These are phyloP conservation scores for Lactifluus pinguis DNA, from an alignment of 768 basidiomycete genomes.

Conservation along the genomic window DNA sequence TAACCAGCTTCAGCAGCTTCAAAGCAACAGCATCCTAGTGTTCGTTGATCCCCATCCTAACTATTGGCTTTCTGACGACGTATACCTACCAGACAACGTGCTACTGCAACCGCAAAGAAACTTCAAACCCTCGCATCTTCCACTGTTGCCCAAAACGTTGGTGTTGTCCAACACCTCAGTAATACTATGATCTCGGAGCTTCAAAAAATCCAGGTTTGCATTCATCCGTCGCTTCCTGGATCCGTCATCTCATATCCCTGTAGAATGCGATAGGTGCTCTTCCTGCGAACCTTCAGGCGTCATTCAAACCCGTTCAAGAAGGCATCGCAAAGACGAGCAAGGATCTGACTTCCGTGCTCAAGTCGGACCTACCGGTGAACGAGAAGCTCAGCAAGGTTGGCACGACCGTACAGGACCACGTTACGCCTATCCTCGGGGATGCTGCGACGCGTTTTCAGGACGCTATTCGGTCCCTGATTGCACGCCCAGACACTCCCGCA, in stretches of 20 bases:
- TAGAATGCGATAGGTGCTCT: slow-evolving; percentile 48
- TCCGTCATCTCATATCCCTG: neutral
- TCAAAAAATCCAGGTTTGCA: slow-evolving; percentile 41
- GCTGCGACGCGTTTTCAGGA: slow-evolving; percentile 26
- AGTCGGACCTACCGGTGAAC: slow-evolving; percentile 46
- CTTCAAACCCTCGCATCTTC: slow-evolving; percentile 53
- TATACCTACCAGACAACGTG: slow-evolving; percentile 44
- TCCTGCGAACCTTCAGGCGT: slow-evolving; percentile 44
- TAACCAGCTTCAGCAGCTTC: slow-evolving; percentile 64
- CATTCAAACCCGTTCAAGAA: slow-evolving; percentile 49
- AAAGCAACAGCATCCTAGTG: slow-evolving; percentile 56
- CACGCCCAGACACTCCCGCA: slow-evolving; percentile 19
- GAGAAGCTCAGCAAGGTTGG: slow-evolving; percentile 54
- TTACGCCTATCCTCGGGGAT: slow-evolving; percentile 51
- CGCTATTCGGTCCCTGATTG: slow-evolving; percentile 22
- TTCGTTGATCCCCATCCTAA: slow-evolving; percentile 29
- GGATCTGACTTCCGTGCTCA: slow-evolving; percentile 47
- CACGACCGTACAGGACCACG: slow-evolving; percentile 49
- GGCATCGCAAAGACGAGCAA: slow-evolving; percentile 44
- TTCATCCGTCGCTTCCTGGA: neutral
- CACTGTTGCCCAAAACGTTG: slow-evolving; percentile 41
- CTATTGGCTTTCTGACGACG: slow-evolving; percentile 5
- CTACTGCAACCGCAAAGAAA: slow-evolving; percentile 54
- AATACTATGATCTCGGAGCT: slow-evolving; percentile 60
- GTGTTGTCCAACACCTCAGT: slow-evolving; percentile 38